Percentiles rank a stretch among this genome's conserved stretches.
Evolutionary conservation across 805 yeast species (phyloP).

Genomic region (Nakazawaea populi): DNA sequence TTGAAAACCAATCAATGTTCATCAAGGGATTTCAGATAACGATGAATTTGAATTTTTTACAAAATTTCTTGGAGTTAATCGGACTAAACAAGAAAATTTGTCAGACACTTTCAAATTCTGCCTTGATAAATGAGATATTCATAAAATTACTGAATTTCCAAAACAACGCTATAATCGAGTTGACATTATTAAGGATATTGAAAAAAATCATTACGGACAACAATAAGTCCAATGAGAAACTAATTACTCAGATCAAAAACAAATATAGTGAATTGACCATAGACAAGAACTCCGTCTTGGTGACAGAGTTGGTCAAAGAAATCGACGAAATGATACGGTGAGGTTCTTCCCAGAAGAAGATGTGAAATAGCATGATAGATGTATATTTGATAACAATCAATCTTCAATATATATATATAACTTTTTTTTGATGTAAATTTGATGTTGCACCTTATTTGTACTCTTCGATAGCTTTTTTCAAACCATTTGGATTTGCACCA

Average conservation of each 20-base stretch:
- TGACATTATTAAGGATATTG: slow-evolving; percentile 4
- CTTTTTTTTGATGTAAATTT: too few species aligned
- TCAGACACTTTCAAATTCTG: neutral
- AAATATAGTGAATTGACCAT: neutral
- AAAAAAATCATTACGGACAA: slow-evolving; percentile 3
- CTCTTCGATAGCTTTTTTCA: slow-evolving; percentile 23
- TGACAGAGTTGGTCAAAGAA: slow-evolving; percentile 6
- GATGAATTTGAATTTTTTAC: slow-evolving; percentile 2
- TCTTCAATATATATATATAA: neutral
- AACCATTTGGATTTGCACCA: slow-evolving; percentile 52
- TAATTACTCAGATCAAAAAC: neutral
- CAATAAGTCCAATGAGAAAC: neutral
- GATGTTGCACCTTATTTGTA: slow-evolving; percentile 2
- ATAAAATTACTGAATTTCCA: neutral
- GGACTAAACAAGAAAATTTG: neutral
- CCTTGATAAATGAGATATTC: neutral
- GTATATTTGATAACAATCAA: too few species aligned
- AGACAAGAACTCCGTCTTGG: slow-evolving; percentile 6
- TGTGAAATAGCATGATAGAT: too few species aligned
- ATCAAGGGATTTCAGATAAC: slow-evolving; percentile 3
- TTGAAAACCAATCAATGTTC: neutral
- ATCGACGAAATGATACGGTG: neutral
- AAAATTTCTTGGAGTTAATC: slow-evolving; percentile 5
- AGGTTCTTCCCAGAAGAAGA: too few species aligned
- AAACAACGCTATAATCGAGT: slow-evolving; percentile 4